Evolutionary conservation across 306 rosid species (phyloP).

Genomic region (Lablab purpureus): DNA sequence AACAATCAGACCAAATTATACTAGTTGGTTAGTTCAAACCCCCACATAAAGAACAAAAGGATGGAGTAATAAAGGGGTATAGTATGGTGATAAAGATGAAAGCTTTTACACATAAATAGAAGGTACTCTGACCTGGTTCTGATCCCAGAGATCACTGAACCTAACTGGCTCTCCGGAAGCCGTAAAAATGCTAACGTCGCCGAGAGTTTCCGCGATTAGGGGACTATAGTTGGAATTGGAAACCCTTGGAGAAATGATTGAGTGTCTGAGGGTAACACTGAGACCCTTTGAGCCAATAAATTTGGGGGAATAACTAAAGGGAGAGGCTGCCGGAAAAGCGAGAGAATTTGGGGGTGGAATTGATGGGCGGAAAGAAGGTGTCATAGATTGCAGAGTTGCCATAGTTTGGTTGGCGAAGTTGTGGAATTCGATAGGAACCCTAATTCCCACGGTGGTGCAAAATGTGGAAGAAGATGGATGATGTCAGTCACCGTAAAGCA

Average conservation of each 20-base stretch:
- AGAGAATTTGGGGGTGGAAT: conserved; percentile 29
- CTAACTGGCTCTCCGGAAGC: conserved; percentile 70
- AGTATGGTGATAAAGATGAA: background rate
- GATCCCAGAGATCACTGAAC: conserved; percentile 81
- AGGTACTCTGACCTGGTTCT: conserved; percentile 58
- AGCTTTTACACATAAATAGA: conserved; percentile 6
- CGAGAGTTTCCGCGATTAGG: conserved; percentile 54
- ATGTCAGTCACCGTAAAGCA: background rate
- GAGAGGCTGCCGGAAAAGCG: conserved; percentile 2
- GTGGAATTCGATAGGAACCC: conserved; percentile 13
- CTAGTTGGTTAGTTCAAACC: background rate
- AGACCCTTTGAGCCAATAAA: background rate
- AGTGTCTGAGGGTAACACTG: conserved; percentile 29
- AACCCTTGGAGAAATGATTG: conserved; percentile 52
- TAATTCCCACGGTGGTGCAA: background rate
- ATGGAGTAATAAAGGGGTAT: background rate
- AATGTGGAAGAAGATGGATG: background rate
- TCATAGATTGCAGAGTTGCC: conserved; percentile 51
- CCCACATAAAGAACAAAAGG: background rate
- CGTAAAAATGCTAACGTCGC: conserved; percentile 61
- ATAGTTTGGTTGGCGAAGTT: conserved; percentile 42
- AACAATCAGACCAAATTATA: background rate
- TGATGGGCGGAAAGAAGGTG: conserved; percentile 42
- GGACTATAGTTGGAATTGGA: conserved; percentile 50
- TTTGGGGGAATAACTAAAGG: conserved; percentile 27